Percentiles rank a stretch among this genome's conserved stretches.
Evolutionary conservation across 2,329 filamentous ascomycete genomes (phyloP).

Genomic region (Fusarium sp.): DNA sequence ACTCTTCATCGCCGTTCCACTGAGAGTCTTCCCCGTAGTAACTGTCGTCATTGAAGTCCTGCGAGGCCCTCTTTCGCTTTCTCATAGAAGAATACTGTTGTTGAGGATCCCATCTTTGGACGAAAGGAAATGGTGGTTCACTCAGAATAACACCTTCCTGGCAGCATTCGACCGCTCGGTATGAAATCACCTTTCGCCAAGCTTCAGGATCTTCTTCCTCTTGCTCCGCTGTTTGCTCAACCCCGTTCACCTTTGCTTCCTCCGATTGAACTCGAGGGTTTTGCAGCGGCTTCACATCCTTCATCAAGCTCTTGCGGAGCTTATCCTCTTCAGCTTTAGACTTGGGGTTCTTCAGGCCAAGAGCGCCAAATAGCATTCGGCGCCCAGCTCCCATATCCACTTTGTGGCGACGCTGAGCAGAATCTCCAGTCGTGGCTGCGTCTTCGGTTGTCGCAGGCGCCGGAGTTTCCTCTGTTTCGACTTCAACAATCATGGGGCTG

Average conservation of each 20-base stretch:
- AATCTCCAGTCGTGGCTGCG: slow-evolving; percentile 9
- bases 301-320: slow-evolving; percentile 69
- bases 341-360: slow-evolving; percentile 76
- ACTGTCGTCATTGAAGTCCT: slow-evolving; percentile 48
- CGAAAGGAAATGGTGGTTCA: slow-evolving; percentile 88
- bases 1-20: slow-evolving; percentile 46
- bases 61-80: slow-evolving; percentile 62
- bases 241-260: slow-evolving; percentile 18
- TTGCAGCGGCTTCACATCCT: slow-evolving; percentile 58
- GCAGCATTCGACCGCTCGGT: slow-evolving; percentile 86
- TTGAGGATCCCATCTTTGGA: slow-evolving; percentile 87
- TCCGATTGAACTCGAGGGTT: slow-evolving; percentile 51
- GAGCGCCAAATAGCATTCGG: slow-evolving; percentile 76
- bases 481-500: slow-evolving; percentile 5
- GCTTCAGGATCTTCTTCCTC: slow-evolving; percentile 63
- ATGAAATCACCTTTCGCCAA: slow-evolving; percentile 80
- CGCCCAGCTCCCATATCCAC: slow-evolving; percentile 69
- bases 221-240: slow-evolving; percentile 16
- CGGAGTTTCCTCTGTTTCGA: slow-evolving; percentile 6
- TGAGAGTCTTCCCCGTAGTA: slow-evolving; percentile 47
- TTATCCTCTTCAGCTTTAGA: slow-evolving; percentile 75
- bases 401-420: slow-evolving; percentile 35
- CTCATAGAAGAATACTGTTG: slow-evolving; percentile 62
- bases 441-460: slow-evolving; percentile 5
- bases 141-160: slow-evolving; percentile 75